phyloP scores from a whole-genome alignment of 148 eudicot genomes.

The Linanthus parryae region DNA sequence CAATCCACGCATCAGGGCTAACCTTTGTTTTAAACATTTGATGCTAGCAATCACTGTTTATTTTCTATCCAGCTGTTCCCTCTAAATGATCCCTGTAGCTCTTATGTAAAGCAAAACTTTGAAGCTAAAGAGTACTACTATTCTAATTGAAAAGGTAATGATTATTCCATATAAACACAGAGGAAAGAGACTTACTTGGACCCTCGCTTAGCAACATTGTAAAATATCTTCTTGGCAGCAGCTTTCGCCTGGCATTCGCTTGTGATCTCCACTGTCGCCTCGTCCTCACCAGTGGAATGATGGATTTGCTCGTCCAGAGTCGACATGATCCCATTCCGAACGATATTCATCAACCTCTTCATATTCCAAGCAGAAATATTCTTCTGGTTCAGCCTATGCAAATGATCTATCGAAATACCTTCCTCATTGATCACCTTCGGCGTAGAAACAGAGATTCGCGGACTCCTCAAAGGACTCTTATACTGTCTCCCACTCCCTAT shows the following conservation, averaged over 20 bases:
- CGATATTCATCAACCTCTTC: conserved; percentile 76
- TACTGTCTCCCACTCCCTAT: conserved; percentile 38
- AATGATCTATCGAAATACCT: conserved; percentile 70
- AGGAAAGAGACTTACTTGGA: conserved; percentile 38
- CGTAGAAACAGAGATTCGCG: conserved; percentile 30
- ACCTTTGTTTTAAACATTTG: no score
- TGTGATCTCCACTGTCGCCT: conserved; percentile 36
- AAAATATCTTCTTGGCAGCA: conserved; percentile 63
- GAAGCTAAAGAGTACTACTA: no score
- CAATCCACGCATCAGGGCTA: no score
- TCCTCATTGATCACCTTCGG: conserved; percentile 29
- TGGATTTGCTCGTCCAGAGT: conserved; percentile 69
- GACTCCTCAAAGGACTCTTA: conserved; percentile 48
- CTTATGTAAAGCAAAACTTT: no score
- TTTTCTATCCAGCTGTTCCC: no score
- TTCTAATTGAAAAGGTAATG: no score
- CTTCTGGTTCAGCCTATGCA: conserved; percentile 76
- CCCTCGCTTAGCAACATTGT: conserved; percentile 49
- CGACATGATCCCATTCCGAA: conserved; percentile 55
- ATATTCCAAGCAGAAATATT: conserved; percentile 96
- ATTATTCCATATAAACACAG: neutral
- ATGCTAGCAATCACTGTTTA: no score
- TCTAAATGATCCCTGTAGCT: no score
- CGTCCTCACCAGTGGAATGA: conserved; percentile 35
- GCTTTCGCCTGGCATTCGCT: conserved; percentile 70